Conservation (phyloP, 345 rosid genomes). For the Aquilaria malaccensis region DNA sequence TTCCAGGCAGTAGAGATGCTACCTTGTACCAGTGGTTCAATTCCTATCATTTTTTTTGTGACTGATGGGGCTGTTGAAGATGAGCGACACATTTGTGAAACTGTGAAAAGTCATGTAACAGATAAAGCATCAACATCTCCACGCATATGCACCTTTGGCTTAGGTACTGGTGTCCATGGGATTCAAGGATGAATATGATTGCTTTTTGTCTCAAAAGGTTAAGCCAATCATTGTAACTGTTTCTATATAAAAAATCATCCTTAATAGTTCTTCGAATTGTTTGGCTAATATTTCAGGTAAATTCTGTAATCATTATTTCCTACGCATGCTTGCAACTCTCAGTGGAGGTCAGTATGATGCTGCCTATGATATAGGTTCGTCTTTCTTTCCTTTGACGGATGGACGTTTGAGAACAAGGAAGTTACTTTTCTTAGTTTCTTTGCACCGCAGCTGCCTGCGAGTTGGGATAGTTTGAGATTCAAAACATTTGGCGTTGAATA, state of each 20-base stretch:
- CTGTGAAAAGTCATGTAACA: constrained; percentile 46
- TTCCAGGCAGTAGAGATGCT: constrained; percentile 91
- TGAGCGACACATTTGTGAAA: constrained; percentile 73
- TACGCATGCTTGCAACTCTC: constrained; percentile 61
- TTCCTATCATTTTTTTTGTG: constrained; percentile 76
- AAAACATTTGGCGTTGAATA: background rate
- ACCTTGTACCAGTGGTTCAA: constrained; percentile 40
- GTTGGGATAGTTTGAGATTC: background rate
- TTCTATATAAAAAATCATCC: background rate
- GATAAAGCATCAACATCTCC: constrained; percentile 37
- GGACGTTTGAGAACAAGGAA: too few relatives aligned
- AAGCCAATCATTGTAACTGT: background rate
- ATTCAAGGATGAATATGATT: background rate
- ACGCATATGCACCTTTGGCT: constrained; percentile 56
- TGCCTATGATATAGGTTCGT: constrained; percentile 56
- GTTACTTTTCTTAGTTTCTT: too few relatives aligned
- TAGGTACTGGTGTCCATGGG: constrained; percentile 33
- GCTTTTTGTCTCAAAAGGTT: background rate
- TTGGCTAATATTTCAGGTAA: constrained; percentile 46
- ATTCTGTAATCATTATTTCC: constrained; percentile 90
- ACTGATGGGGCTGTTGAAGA: constrained; percentile 96
- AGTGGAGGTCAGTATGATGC: constrained; percentile 71
- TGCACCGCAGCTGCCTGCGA: too few relatives aligned
- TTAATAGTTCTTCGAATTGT: constrained; percentile 5
- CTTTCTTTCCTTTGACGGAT: too few relatives aligned